These are phyloP conservation scores for Suhomyces bribrorum DNA, from an alignment of 1,139 yeast genomes.

Conservation along the genomic window DNA sequence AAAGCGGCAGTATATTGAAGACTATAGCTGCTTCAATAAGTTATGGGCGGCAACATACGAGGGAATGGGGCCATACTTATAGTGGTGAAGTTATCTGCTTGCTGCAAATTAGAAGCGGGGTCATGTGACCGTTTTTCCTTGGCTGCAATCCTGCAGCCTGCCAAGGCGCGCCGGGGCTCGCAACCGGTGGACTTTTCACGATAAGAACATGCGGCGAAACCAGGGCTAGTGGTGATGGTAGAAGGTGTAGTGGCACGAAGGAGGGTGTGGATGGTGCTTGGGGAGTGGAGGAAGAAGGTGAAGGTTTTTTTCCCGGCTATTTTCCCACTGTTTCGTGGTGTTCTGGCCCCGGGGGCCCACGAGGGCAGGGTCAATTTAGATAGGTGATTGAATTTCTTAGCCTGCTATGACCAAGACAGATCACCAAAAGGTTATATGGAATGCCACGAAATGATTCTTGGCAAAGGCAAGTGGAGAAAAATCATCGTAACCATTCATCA, in stretches of 20 bases:
- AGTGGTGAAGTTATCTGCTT: constrained; percentile 4
- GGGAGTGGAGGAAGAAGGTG: too few species aligned
- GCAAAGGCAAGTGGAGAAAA: neutral
- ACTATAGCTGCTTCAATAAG: neutral
- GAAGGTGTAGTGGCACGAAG: too few species aligned
- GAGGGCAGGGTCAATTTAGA: neutral
- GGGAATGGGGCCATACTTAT: constrained; percentile 1
- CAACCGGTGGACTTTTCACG: too few species aligned
- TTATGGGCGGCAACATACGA: neutral
- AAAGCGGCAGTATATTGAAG: neutral
- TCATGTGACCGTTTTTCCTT: constrained; percentile 6
- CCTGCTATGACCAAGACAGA: neutral
- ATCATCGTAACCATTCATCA: too few species aligned
- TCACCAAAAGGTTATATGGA: neutral
- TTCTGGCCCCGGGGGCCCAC: neutral
- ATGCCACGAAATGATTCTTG: neutral
- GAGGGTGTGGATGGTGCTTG: too few species aligned
- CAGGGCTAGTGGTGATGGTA: too few species aligned
- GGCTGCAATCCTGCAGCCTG: constrained; percentile 6
- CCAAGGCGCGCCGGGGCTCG: constrained; percentile 10
- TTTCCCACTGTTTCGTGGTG: neutral
- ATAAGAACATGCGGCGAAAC: too few species aligned
- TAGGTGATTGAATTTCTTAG: neutral
- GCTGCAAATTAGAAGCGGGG: constrained; percentile 4
- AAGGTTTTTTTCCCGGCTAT: too few species aligned